Percentiles rank a stretch among this genome's conserved stretches.
Conservation (phyloP, 768 basidiomycete genomes). For the Leccinum aurantiacum region DNA sequence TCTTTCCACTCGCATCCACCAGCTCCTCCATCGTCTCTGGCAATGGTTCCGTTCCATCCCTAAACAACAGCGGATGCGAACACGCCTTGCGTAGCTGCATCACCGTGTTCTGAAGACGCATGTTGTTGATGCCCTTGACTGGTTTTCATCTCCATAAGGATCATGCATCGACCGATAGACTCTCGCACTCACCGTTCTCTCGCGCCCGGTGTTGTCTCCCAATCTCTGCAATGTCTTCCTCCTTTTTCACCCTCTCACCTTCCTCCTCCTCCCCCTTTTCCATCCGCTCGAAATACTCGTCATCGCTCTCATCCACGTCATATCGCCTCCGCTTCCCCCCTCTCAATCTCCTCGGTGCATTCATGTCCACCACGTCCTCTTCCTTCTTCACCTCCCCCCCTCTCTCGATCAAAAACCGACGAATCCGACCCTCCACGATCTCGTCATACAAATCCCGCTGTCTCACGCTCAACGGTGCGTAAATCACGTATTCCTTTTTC, state of each 20-base stretch:
- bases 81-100: constrained; percentile 98
- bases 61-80: constrained; percentile 89
- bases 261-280: constrained; percentile 49
- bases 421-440: constrained; percentile 68
- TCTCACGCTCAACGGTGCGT: constrained; percentile 79
- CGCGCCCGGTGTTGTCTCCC: constrained; percentile 59
- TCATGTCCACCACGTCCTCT: constrained; percentile 26
- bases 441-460: constrained; percentile 87
- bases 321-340: constrained; percentile 45
- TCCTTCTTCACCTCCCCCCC: constrained; percentile 26
- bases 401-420: constrained; percentile 55
- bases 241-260: constrained; percentile 34
- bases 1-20: constrained; percentile 89
- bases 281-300: constrained; percentile 65
- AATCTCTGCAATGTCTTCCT: constrained; percentile 51
- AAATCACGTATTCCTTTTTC: constrained; percentile 93
- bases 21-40: constrained; percentile 75
- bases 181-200: constrained; percentile 51
- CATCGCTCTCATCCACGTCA: constrained; percentile 54
- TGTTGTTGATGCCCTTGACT: constrained; percentile 88
- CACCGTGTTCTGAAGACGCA: constrained; percentile 90
- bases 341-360: constrained; percentile 37
- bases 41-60: constrained; percentile 32
- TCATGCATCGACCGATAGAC: constrained; percentile 1
- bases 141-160: neutral